These are phyloP conservation scores for Scutellaria barbata DNA, from an alignment of 257 asterid species.

Conservation along the genomic window DNA sequence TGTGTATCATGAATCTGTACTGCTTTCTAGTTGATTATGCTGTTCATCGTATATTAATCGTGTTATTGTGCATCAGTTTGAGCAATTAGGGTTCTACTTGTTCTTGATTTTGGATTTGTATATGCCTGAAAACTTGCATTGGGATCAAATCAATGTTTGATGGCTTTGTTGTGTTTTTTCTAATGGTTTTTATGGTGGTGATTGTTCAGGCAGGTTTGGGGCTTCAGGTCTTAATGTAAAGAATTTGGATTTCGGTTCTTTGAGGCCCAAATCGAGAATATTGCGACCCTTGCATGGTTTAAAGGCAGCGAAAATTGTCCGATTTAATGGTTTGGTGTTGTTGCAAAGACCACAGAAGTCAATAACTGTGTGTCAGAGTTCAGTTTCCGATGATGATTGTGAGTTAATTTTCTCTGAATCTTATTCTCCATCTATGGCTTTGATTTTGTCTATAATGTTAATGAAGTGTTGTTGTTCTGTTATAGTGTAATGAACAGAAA, in stretches of 20 bases:
- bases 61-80: background rate
- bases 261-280: slow-evolving; percentile 49
- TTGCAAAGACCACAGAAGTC: slow-evolving; percentile 46
- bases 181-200: slow-evolving; percentile 9
- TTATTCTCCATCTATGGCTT: background rate
- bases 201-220: slow-evolving; percentile 61
- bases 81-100: background rate
- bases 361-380: slow-evolving; percentile 43
- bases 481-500: background rate
- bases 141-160: background rate
- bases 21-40: slow-evolving; percentile 17
- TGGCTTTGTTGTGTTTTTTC: background rate
- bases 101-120: slow-evolving; percentile 1
- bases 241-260: slow-evolving; percentile 48
- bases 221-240: slow-evolving; percentile 57
- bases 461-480: background rate
- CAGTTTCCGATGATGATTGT: slow-evolving; percentile 52
- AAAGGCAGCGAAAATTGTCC: slow-evolving; percentile 36
- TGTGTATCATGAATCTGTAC: background rate
- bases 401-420: slow-evolving; percentile 38
- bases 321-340: slow-evolving; percentile 49
- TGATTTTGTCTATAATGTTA: slow-evolving; percentile 29
- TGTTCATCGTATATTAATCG: background rate
- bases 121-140: background rate
- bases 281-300: slow-evolving; percentile 42